A percentile compares a stretch with the other conserved stretches of the same genome.
These are phyloP conservation scores for Cucumis hystrix DNA, from an alignment of 306 rosid genomes.

Conservation along the genomic window DNA sequence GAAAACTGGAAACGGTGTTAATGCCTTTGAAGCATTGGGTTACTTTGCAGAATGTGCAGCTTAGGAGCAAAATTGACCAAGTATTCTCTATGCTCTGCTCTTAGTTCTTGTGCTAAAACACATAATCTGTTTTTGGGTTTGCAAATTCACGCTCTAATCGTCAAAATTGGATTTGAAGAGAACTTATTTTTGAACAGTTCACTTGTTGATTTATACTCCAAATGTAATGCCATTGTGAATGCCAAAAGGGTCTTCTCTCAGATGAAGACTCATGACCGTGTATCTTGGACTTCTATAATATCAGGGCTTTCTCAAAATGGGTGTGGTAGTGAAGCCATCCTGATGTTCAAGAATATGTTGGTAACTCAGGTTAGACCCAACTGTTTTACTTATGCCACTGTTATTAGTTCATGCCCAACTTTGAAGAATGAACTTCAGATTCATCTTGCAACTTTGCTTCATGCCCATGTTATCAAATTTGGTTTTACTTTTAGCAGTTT, in stretches of 20 bases:
- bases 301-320: constrained; percentile 37
- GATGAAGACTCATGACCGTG: constrained; percentile 43
- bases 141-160: constrained; percentile 37
- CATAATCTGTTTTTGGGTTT: constrained; percentile 25
- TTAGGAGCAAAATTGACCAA: constrained; percentile 16
- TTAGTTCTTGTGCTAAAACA: constrained; percentile 40
- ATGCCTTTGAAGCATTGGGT: constrained; percentile 2
- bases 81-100: constrained; percentile 31
- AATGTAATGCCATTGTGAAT: constrained; percentile 30
- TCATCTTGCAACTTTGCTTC: constrained; percentile 24
- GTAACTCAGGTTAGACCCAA: constrained; percentile 33
- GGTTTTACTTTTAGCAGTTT: constrained; percentile 35
- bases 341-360: constrained; percentile 41
- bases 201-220: constrained; percentile 46
- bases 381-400: constrained; percentile 44
- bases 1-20: neutral
- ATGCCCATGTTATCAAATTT: constrained; percentile 37
- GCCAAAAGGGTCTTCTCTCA: constrained; percentile 36
- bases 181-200: constrained; percentile 35
- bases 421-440: constrained; percentile 15
- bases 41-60: constrained; percentile 8
- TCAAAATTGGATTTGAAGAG: constrained; percentile 31
- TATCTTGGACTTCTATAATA: constrained; percentile 61
- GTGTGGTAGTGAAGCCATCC: constrained; percentile 28
- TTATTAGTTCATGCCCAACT: constrained; percentile 37